Evolutionary conservation across 108 stramenopile genomes (phyloP).

Genomic region (Pseudonitzschia multistriata): DNA sequence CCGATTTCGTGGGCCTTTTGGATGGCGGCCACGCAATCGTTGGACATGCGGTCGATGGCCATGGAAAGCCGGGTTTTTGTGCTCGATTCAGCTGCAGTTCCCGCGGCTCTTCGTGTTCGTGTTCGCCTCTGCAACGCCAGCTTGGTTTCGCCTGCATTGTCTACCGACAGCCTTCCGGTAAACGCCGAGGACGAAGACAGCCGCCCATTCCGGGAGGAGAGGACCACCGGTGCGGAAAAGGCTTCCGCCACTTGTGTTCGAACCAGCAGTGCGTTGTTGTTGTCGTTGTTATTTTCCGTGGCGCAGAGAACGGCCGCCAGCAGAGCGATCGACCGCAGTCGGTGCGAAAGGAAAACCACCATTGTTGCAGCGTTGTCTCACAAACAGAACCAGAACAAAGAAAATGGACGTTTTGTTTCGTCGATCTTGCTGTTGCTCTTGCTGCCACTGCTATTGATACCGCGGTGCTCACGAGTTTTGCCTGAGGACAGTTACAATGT

Average conservation of each 20-base stretch:
- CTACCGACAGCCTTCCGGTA: neutral
- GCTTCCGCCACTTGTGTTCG: neutral
- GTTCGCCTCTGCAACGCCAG: too few relatives aligned
- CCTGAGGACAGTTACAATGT: too few relatives aligned
- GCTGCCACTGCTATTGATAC: too few relatives aligned
- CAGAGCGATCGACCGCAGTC: neutral
- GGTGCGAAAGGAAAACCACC: too few relatives aligned
- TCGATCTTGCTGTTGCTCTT: too few relatives aligned
- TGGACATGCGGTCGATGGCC: conserved; percentile 58
- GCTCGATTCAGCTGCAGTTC: neutral
- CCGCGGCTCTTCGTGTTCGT: neutral
- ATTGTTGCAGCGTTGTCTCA: neutral
- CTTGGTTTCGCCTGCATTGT: neutral
- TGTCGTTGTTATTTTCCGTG: neutral
- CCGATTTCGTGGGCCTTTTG: conserved; percentile 54
- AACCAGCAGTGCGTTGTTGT: neutral
- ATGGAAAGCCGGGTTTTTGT: neutral
- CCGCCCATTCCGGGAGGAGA: neutral
- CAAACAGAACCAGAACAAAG: too few relatives aligned
- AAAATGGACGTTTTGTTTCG: too few relatives aligned
- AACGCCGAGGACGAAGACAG: neutral
- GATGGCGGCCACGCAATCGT: conserved; percentile 61
- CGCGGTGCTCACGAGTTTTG: too few relatives aligned
- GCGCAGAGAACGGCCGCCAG: neutral
- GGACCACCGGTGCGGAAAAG: neutral